phyloP scores from a whole-genome alignment of 306 rosid genomes.

The Hippophae gyantsensis region DNA sequence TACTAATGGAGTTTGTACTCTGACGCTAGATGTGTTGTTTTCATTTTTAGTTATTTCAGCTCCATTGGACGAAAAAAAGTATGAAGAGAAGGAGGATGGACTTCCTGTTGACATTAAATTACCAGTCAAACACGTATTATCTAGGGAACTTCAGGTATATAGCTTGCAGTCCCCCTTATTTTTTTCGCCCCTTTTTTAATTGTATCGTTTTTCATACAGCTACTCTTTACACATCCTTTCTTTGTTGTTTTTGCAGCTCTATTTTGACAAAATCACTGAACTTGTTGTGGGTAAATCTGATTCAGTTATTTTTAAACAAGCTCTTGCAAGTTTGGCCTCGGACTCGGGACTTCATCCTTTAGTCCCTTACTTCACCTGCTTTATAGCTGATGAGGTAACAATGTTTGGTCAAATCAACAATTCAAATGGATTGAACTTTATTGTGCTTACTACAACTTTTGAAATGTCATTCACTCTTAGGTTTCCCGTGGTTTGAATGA shows the following conservation, averaged over 20 bases:
- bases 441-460: neutral
- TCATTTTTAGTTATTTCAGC: conserved; percentile 37
- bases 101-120: conserved; percentile 64
- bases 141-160: conserved; percentile 84
- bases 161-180: neutral
- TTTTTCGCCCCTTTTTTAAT: neutral
- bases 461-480: conserved; percentile 28
- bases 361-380: conserved; percentile 79
- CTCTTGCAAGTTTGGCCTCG: conserved; percentile 70
- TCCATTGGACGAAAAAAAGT: conserved; percentile 50
- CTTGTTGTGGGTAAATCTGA: conserved; percentile 51
- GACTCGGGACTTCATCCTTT: conserved; percentile 94
- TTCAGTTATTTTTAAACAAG: conserved; percentile 57
- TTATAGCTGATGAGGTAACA: conserved; percentile 81
- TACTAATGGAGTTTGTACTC: conserved; percentile 10
- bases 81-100: conserved; percentile 61
- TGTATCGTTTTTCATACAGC: neutral
- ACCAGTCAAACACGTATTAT: conserved; percentile 75
- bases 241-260: conserved; percentile 51
- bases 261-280: conserved; percentile 71
- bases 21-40: conserved; percentile 13
- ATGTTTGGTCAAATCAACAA: conserved; percentile 10
- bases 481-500: conserved; percentile 66
- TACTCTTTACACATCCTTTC: conserved; percentile 9
- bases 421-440: conserved; percentile 7